phyloP scores from a whole-genome alignment of 179 eudicot species.

The Heliamphora pulchella region DNA sequence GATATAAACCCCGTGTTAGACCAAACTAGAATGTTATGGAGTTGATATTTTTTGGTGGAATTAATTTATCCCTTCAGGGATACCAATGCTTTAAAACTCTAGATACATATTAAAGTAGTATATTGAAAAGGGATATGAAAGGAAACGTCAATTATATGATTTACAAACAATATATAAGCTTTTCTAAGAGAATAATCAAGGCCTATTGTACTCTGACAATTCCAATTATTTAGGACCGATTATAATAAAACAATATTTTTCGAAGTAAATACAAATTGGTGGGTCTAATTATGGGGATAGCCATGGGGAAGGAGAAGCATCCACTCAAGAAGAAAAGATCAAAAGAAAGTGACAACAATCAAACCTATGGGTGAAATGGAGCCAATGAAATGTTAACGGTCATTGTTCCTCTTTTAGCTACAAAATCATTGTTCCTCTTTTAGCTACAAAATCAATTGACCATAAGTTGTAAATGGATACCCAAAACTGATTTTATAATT shows the following conservation, averaged over 20 bases:
- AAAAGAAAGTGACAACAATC: not conserved
- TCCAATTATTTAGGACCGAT: not conserved
- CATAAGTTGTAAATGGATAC: not conserved
- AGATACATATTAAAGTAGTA: too few species aligned
- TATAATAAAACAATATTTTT: not conserved
- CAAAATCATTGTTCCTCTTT: not conserved
- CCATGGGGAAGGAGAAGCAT: not conserved
- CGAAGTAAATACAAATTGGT: not conserved
- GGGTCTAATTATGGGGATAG: not conserved
- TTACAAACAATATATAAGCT: too few species aligned
- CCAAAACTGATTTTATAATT: not conserved
- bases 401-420: too few species aligned
- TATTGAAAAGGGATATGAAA: too few species aligned
- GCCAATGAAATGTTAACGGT: not conserved
- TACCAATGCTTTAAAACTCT: too few species aligned
- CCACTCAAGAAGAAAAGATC: not conserved
- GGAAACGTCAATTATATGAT: too few species aligned
- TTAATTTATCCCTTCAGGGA: not conserved
- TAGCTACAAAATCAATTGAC: not conserved
- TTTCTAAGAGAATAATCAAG: not conserved
- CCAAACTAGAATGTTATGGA: not conserved
- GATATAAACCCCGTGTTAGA: not conserved
- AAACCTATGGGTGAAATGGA: not conserved
- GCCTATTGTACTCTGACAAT: not conserved
- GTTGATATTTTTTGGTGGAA: not conserved